Conservation (phyloP, 805 yeast species). For the Ogataea kodamae region DNA sequence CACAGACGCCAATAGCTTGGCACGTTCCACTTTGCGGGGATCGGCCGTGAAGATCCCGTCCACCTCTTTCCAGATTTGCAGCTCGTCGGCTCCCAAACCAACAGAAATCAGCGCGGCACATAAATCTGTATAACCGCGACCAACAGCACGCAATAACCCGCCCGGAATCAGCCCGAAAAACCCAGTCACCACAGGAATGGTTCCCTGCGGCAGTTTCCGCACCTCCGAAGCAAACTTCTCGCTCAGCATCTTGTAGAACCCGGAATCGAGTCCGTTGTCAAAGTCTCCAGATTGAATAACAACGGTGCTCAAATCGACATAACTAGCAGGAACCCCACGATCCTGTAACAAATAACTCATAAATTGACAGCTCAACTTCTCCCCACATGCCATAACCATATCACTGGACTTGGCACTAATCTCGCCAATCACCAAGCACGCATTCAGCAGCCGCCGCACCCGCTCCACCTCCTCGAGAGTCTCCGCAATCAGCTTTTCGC, state of each 20-base stretch:
- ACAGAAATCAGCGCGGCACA: conserved; percentile 97
- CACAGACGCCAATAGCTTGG: conserved; percentile 78
- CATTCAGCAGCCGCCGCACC: conserved; percentile 69
- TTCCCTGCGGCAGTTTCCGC: conserved; percentile 33
- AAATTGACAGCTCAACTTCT: conserved; percentile 84
- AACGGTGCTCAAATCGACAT: conserved; percentile 73
- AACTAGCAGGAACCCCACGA: conserved; percentile 71
- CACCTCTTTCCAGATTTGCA: conserved; percentile 98
- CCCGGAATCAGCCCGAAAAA: conserved; percentile 96
- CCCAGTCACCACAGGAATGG: conserved; percentile 91
- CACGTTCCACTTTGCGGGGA: conserved; percentile 90
- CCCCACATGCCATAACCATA: conserved; percentile 89
- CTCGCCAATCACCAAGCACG: conserved; percentile 90
- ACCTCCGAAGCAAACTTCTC: conserved; percentile 50
- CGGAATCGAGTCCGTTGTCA: conserved; percentile 59
- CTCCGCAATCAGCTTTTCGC: conserved; percentile 50
- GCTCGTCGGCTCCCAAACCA: conserved; percentile 85
- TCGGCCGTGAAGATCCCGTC: conserved; percentile 99
- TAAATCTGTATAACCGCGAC: conserved; percentile 95
- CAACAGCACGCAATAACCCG: conserved; percentile 87
- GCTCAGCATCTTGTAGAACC: conserved; percentile 57
- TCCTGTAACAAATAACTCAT: conserved; percentile 85
- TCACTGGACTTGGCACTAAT: conserved; percentile 85
- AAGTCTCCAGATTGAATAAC: conserved; percentile 43
- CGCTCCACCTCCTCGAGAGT: conserved; percentile 64